phyloP scores from a whole-genome alignment of 2,329 filamentous ascomycete species.

The Chrysoporthe deuterocubensis region DNA sequence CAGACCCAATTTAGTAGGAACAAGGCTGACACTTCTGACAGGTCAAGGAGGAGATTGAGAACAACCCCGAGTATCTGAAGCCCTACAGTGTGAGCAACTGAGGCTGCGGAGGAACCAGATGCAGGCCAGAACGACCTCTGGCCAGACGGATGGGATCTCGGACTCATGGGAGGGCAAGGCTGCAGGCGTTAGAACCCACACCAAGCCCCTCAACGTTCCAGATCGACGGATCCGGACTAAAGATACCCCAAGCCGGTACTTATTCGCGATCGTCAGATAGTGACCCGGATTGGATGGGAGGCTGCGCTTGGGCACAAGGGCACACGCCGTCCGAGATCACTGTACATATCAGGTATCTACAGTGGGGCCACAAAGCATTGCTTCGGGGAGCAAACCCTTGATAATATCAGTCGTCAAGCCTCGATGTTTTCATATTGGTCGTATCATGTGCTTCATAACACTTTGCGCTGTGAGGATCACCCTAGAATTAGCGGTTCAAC shows the following conservation, averaged over 20 bases:
- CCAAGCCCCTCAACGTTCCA: background rate
- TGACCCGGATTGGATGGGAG: background rate
- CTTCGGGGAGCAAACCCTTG: background rate
- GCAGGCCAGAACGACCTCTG: background rate
- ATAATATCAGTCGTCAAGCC: background rate
- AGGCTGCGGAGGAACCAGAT: slow-evolving; percentile 28
- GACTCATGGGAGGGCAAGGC: background rate
- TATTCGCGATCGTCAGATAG: background rate
- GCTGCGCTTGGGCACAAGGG: background rate
- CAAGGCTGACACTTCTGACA: slow-evolving; percentile 42
- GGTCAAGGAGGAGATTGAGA: slow-evolving; percentile 93
- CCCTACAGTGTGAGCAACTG: slow-evolving; percentile 64
- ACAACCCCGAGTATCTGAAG: slow-evolving; percentile 80
- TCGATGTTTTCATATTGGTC: background rate
- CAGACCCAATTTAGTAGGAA: background rate
- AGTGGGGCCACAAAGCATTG: background rate
- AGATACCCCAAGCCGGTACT: background rate
- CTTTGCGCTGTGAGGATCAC: background rate
- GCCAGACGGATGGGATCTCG: background rate
- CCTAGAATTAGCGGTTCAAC: background rate
- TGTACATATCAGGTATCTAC: background rate
- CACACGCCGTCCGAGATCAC: background rate
- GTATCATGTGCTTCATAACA: background rate
- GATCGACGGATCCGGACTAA: background rate
- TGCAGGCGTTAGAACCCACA: background rate